These are phyloP conservation scores for Saccharomycopsis hybrid DNA, from an alignment of 1,139 yeast genomes.

Conservation along the genomic window DNA sequence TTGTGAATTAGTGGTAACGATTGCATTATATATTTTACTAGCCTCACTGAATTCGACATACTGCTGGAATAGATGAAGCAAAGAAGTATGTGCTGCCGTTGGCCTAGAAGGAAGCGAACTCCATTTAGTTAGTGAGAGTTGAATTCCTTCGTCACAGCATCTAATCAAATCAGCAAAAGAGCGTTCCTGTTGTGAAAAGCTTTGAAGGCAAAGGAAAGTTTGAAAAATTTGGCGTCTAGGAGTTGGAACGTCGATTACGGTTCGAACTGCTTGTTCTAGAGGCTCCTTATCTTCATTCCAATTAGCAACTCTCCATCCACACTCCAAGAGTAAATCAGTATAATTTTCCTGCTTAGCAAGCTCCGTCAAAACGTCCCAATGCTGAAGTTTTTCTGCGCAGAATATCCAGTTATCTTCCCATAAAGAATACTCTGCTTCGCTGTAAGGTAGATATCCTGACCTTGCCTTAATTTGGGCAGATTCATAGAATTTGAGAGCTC, in stretches of 20 bases:
- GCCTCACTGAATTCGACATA: constrained; percentile 98
- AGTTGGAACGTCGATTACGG: constrained; percentile 97
- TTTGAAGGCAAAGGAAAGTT: constrained; percentile 87
- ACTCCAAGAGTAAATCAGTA: constrained; percentile 85
- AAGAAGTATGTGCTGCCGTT: constrained; percentile 81
- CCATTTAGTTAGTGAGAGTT: constrained; percentile 89
- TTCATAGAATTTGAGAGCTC: constrained; percentile 90
- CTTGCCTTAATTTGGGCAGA: constrained; percentile 97
- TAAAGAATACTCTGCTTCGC: constrained; percentile 88
- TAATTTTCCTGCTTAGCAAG: constrained; percentile 97
- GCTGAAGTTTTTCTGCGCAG: constrained; percentile 95
- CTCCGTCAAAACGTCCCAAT: constrained; percentile 96
- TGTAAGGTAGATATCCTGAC: constrained; percentile 90
- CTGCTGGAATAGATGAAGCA: constrained; percentile 92
- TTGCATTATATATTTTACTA: constrained; percentile 83
- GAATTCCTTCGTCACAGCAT: constrained; percentile 94
- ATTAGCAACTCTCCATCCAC: constrained; percentile 99
- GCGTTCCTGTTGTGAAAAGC: constrained; percentile 86
- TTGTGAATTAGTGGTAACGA: constrained; percentile 86
- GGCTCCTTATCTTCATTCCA: constrained; percentile 97
- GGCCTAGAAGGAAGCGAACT: constrained; percentile 76
- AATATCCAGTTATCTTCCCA: constrained; percentile 99
- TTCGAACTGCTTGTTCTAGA: constrained; percentile 86
- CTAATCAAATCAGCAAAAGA: constrained; percentile 73
- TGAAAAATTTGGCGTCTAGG: constrained; percentile 95